Conservation (phyloP, 2,329 filamentous ascomycete species). For the Pseudogymnoascus sp. region DNA sequence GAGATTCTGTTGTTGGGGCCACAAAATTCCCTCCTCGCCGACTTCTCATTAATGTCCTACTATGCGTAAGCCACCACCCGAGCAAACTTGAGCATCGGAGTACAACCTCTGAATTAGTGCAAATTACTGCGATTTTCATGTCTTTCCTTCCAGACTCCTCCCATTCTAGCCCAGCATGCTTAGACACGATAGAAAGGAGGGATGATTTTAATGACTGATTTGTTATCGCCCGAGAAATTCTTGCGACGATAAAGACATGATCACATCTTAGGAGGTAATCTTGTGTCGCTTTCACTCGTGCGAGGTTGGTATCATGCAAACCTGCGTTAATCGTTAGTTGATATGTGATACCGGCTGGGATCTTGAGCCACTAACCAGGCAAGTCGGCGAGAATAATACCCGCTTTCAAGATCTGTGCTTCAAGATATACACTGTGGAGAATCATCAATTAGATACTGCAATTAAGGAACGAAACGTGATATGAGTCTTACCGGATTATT, state of each 20-base stretch:
- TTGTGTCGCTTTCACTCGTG: slow-evolving; percentile 30
- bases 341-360: slow-evolving; percentile 4
- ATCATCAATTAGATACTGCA: slow-evolving; percentile 10
- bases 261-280: slow-evolving; percentile 31
- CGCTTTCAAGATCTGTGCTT: slow-evolving; percentile 27
- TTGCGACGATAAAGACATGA: slow-evolving; percentile 30
- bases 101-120: slow-evolving; percentile 28
- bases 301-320: slow-evolving; percentile 32
- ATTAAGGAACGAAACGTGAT: not conserved
- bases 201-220: slow-evolving; percentile 30
- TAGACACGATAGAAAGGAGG: slow-evolving; percentile 24
- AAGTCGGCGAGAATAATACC: slow-evolving; percentile 32
- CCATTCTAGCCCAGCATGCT: slow-evolving; percentile 27
- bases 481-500: slow-evolving; percentile 26
- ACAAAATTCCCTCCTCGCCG: slow-evolving; percentile 25
- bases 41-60: slow-evolving; percentile 27
- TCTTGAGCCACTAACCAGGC: slow-evolving; percentile 22
- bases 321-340: slow-evolving; percentile 14
- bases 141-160: slow-evolving; percentile 21
- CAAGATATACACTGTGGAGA: slow-evolving; percentile 25
- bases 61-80: not conserved
- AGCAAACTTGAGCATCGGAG: not conserved
- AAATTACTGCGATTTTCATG: slow-evolving; percentile 29
- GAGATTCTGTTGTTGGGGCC: slow-evolving; percentile 22
- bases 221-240: slow-evolving; percentile 29